These are phyloP conservation scores for Biscogniauxia mediterranea DNA, from an alignment of 2,329 filamentous ascomycete species.

Conservation along the genomic window DNA sequence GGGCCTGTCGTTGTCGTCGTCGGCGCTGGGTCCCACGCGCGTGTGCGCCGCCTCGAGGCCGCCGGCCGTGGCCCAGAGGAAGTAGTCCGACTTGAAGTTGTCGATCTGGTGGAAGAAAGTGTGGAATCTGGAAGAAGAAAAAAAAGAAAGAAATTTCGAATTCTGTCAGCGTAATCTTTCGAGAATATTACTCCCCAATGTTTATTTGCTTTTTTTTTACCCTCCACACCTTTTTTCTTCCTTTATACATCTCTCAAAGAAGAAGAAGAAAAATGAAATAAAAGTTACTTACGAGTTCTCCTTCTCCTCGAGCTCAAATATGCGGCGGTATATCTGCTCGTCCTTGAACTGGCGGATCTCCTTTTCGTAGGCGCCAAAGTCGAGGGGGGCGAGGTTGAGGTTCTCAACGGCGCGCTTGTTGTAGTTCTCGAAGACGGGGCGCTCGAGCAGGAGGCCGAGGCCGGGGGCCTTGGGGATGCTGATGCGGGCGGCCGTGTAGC, in stretches of 20 bases:
- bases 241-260: not conserved
- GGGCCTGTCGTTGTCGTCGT: conserved; percentile 23
- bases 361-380: conserved; percentile 75
- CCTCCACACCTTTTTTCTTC: not conserved
- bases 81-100: conserved; percentile 68
- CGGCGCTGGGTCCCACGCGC: conserved; percentile 38
- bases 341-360: conserved; percentile 89
- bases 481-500: conserved; percentile 70
- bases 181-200: not conserved
- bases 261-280: no score
- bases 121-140: no score
- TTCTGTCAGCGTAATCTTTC: conserved; percentile 12
- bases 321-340: conserved; percentile 84
- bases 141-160: no score
- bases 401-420: conserved; percentile 69
- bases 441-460: conserved; percentile 81
- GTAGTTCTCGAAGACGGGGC: conserved; percentile 88
- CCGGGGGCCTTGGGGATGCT: conserved; percentile 93
- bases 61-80: conserved; percentile 71
- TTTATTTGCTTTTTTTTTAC: no score
- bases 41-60: conserved; percentile 61
- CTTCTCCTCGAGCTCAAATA: conserved; percentile 86
- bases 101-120: conserved; percentile 79
- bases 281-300: conserved; percentile 76
- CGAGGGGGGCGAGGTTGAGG: conserved; percentile 65